Percentiles rank a stretch among this genome's conserved stretches.
These are phyloP conservation scores for Cutaneotrichosporon sp. DNA, from an alignment of 1,284 basidiomycete genomes.

Conservation along the genomic window DNA sequence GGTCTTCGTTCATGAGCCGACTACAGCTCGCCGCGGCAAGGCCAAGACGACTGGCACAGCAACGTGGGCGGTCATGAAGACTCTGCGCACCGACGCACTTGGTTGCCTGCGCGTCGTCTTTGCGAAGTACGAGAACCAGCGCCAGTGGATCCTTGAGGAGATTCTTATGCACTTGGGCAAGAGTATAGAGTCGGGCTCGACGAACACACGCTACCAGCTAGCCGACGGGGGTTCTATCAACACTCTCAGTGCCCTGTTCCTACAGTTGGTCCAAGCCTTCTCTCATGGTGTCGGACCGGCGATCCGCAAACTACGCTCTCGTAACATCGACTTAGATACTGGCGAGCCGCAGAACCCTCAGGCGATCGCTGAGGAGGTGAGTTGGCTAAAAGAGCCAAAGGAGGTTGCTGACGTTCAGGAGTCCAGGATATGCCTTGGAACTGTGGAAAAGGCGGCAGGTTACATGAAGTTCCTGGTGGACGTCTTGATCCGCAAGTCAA, in stretches of 20 bases:
- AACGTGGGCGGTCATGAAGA: conserved; percentile 62
- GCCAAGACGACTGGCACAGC: conserved; percentile 59
- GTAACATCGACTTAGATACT: conserved; percentile 62
- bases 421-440: background rate
- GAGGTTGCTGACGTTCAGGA: background rate
- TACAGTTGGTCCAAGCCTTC: conserved; percentile 94
- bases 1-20: conserved; percentile 76
- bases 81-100: conserved; percentile 75
- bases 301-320: conserved; percentile 53
- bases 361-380: conserved; percentile 11
- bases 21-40: conserved; percentile 50
- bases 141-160: conserved; percentile 95
- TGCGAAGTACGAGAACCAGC: conserved; percentile 80
- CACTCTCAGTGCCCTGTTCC: conserved; percentile 83
- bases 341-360: conserved; percentile 11
- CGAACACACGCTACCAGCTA: conserved; percentile 77
- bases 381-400: too few species aligned
- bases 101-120: conserved; percentile 83
- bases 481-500: conserved; percentile 4
- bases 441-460: background rate
- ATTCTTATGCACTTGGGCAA: conserved; percentile 85
- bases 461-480: conserved; percentile 1
- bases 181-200: conserved; percentile 81
- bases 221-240: conserved; percentile 68
- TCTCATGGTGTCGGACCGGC: conserved; percentile 65